Conservation (phyloP, 305 asterid species). For the Withania somnifera region DNA sequence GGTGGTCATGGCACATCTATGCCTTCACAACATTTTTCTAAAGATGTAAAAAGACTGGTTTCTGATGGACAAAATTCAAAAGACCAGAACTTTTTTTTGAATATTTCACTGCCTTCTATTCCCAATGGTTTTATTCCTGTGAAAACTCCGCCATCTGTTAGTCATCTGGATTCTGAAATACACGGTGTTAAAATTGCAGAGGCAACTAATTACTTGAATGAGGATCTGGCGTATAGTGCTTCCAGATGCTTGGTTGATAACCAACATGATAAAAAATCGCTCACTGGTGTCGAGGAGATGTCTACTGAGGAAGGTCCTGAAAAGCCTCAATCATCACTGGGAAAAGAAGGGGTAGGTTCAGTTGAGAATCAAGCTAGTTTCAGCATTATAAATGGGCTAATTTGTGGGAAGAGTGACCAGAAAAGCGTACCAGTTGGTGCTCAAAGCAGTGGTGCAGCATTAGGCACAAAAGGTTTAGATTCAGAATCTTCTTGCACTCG, state of each 20-base stretch:
- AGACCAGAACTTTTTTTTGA: not conserved
- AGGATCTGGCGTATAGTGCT: conserved; percentile 1
- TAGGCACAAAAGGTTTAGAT: conserved; percentile 19
- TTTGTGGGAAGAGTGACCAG: not conserved
- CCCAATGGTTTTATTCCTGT: not conserved
- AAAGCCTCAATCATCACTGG: conserved; percentile 7
- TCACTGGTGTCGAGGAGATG: not conserved
- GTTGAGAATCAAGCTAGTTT: conserved; percentile 11
- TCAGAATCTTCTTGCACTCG: conserved; percentile 27
- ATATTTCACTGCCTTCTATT: not conserved
- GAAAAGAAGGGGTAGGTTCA: conserved; percentile 8
- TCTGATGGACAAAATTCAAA: conserved; percentile 11
- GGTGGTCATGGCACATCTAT: conserved; percentile 9
- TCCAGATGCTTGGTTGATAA: not conserved
- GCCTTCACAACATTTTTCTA: conserved; percentile 8
- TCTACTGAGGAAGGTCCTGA: conserved; percentile 7
- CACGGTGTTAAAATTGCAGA: conserved; percentile 9
- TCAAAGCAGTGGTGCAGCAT: not conserved
- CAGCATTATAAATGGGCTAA: conserved; percentile 18
- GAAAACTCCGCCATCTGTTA: conserved; percentile 1
- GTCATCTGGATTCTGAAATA: conserved; percentile 1
- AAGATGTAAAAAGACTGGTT: conserved; percentile 3
- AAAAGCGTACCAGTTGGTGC: not conserved
- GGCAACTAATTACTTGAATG: conserved; percentile 5
- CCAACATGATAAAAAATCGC: conserved; percentile 1